Evolutionary conservation across 768 basidiomycete species (phyloP).

Genomic region (Phlegmacium glaucopus): DNA sequence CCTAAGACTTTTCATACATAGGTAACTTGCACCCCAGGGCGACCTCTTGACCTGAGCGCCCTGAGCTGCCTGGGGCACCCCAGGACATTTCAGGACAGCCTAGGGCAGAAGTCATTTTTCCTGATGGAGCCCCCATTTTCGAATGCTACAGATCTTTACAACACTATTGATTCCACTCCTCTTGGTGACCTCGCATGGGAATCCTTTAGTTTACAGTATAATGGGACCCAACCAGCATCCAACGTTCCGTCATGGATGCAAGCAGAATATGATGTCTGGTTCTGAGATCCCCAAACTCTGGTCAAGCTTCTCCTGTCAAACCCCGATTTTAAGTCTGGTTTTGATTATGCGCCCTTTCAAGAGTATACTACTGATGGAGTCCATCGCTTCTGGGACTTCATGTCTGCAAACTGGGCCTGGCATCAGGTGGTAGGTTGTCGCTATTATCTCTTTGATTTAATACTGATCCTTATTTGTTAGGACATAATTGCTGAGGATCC

Average conservation of each 20-base stretch:
- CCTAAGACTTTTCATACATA: too few relatives aligned
- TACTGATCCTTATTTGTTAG: constrained; percentile 10
- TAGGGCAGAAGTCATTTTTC: too few relatives aligned
- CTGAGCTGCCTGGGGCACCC: too few relatives aligned
- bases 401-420: constrained; percentile 35
- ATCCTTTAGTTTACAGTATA: not conserved
- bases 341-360: constrained; percentile 3
- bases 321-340: constrained; percentile 3
- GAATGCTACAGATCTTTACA: constrained; percentile 16
- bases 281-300: constrained; percentile 3
- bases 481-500: constrained; percentile 22
- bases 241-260: constrained; percentile 1
- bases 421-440: constrained; percentile 31
- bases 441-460: constrained; percentile 4
- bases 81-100: too few relatives aligned
- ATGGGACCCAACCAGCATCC: not conserved
- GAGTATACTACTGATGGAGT: constrained; percentile 5
- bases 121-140: constrained; percentile 16
- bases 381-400: constrained; percentile 23
- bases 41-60: too few relatives aligned
- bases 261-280: constrained; percentile 18
- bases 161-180: constrained; percentile 20
- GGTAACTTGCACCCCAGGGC: too few relatives aligned
- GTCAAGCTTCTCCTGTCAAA: not conserved
- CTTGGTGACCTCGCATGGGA: constrained; percentile 13